Evolutionary conservation across 2,329 filamentous ascomycete species (phyloP).

Genomic region (Trichophyton schoenleinii): DNA sequence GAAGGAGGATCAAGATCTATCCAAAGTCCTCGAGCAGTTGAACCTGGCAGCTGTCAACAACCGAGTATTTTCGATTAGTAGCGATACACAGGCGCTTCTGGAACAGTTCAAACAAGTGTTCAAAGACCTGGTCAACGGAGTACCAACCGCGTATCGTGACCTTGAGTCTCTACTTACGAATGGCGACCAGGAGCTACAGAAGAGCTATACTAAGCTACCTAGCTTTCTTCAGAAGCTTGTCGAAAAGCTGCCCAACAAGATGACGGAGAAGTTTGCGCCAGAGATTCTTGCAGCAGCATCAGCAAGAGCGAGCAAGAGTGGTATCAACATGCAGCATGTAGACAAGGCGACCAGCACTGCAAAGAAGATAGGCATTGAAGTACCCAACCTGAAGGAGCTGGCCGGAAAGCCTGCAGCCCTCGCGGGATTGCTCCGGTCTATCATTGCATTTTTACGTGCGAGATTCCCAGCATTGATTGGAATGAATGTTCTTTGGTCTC

Average conservation of each 20-base stretch:
- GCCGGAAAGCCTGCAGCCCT: constrained; percentile 79
- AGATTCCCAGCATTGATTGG: constrained; percentile 85
- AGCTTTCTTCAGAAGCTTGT: constrained; percentile 74
- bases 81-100: constrained; percentile 69
- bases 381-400: constrained; percentile 63
- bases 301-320: constrained; percentile 50
- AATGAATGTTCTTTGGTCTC: constrained; percentile 79
- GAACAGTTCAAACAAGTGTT: constrained; percentile 78
- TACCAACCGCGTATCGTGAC: constrained; percentile 84
- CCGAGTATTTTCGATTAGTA: constrained; percentile 69
- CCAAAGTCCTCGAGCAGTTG: constrained; percentile 66
- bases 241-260: constrained; percentile 67
- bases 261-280: constrained; percentile 62
- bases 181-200: constrained; percentile 51
- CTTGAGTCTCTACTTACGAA: constrained; percentile 57
- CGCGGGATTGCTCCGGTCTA: constrained; percentile 72
- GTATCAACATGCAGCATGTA: constrained; percentile 44
- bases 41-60: constrained; percentile 77
- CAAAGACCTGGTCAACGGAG: constrained; percentile 83
- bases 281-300: constrained; percentile 70
- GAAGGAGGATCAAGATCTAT: constrained; percentile 60
- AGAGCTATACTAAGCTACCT: constrained; percentile 57
- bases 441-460: constrained; percentile 74
- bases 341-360: constrained; percentile 44
- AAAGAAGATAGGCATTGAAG: constrained; percentile 53